phyloP scores from a whole-genome alignment of 2,329 filamentous ascomycete genomes.

The Colletotrichum truncatum region DNA sequence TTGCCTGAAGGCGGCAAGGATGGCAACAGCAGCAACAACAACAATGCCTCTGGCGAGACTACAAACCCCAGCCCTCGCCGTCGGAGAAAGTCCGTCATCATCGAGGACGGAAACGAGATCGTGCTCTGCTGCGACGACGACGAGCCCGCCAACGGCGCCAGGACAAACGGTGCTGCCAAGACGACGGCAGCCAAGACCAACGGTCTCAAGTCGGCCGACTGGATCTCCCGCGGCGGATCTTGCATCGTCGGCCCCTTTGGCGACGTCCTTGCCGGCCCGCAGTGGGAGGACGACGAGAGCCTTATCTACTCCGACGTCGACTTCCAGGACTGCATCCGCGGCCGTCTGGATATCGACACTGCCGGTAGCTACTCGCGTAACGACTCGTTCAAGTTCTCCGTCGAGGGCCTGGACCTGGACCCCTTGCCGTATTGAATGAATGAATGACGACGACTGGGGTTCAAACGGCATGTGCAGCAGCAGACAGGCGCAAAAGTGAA shows the following conservation, averaged over 20 bases:
- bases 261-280: conserved; percentile 79
- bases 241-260: conserved; percentile 84
- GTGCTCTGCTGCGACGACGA: conserved; percentile 48
- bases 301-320: conserved; percentile 80
- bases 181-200: neutral
- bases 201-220: conserved; percentile 43
- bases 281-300: conserved; percentile 81
- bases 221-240: conserved; percentile 79
- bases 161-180: neutral
- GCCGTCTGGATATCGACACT: conserved; percentile 83
- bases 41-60: no score
- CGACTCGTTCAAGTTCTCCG: conserved; percentile 69
- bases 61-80: conserved; percentile 20
- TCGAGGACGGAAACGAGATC: conserved; percentile 66
- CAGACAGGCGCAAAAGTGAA: no score
- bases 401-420: conserved; percentile 65
- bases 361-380: conserved; percentile 84
- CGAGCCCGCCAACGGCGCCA: conserved; percentile 21
- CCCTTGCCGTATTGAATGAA: conserved; percentile 60
- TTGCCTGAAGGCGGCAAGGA: conserved; percentile 40
- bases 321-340: conserved; percentile 86
- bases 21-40: conserved; percentile 27
- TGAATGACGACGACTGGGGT: no score
- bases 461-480: no score
- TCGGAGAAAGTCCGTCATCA: conserved; percentile 52